Base-by-base conservation (phyloP, 352 stramenopile species). In the Peronospora tabacina region DNA sequence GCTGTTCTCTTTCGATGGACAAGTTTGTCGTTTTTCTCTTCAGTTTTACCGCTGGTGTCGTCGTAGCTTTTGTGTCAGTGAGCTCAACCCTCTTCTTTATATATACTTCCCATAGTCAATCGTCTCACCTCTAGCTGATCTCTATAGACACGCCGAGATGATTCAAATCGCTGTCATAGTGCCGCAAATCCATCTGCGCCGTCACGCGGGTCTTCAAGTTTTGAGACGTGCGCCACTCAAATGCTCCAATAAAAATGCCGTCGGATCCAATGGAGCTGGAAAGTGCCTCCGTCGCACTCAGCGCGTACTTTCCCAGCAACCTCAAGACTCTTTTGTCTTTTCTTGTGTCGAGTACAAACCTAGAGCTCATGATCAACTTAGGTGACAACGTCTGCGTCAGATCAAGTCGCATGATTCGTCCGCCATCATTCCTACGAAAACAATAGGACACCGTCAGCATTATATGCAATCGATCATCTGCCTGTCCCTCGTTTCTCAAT, bases 91-190 rank as follows among this genome's bases (percentile, higher is more conserved):
- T 28, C 35, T 49, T 33, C 51, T n/a, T 70, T 63, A 61, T 67
- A 66, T 63, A 66, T 63, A 60, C 44, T 54, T 43, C 34, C 43
- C 20, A 9, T 17, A 36, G 29, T n/a, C 33, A 35, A 5, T 35
- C 10, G 5, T 36, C 30, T 61, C 26, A 9, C 19, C 44, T 69
- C 62, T 9, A 84, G 54, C 53, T 75, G 58, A 90, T 86, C 59
- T 90, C 75, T 82, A 87, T 87, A 57, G 79, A 87, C 51, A 90
- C 79, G 36, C 79, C 79, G 15, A 90, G 67, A 46, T 87, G 75
- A 59, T 90, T 75, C 65, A 72, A 86, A 65, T 90, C 79, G 49
- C 79, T 90, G 55, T 90, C 79, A 56, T 85, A 90, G 61, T 90
- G 74, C 35, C 79, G 74, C 51, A 90, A 63, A 52, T 90, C 79